phyloP scores from a whole-genome alignment of 495 filamentous ascomycete genomes.

The Penicillium waksmanii region DNA sequence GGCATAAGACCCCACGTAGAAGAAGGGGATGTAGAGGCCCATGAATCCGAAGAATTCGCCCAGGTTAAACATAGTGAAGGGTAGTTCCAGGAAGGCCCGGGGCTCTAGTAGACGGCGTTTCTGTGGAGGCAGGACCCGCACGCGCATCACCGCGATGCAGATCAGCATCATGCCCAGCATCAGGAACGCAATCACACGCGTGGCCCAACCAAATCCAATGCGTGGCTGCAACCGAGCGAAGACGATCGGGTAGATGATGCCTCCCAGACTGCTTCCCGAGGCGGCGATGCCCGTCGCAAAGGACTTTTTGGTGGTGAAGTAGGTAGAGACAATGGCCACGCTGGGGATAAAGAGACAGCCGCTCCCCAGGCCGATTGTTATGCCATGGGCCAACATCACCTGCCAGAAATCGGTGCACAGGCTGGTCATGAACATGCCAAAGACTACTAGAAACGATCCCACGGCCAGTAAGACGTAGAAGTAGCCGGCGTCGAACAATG shows the following conservation, averaged over 20 bases:
- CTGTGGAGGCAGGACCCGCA: slow-evolving; percentile 20
- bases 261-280: slow-evolving; percentile 18
- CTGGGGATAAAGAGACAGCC: slow-evolving; percentile 51
- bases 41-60: slow-evolving; percentile 49
- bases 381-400: slow-evolving; percentile 58
- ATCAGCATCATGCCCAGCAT: slow-evolving; percentile 29
- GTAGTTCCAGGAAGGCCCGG: background rate
- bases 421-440: slow-evolving; percentile 49
- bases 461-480: slow-evolving; percentile 3
- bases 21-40: slow-evolving; percentile 60
- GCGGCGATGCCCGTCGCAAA: slow-evolving; percentile 46
- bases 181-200: slow-evolving; percentile 26
- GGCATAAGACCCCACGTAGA: slow-evolving; percentile 60
- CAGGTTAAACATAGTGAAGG: slow-evolving; percentile 34
- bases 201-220: slow-evolving; percentile 27
- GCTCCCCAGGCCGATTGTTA: slow-evolving; percentile 48
- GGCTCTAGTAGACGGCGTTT: slow-evolving; percentile 11
- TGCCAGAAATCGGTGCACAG: slow-evolving; percentile 58
- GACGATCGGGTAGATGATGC: slow-evolving; percentile 34
- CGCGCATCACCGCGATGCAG: slow-evolving; percentile 29
- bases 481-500: slow-evolving; percentile 34
- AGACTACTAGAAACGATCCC: slow-evolving; percentile 10
- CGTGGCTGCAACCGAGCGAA: slow-evolving; percentile 8
- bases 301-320: slow-evolving; percentile 53
- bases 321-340: slow-evolving; percentile 50